Evolutionary conservation across 164 flowering plant genomes (phyloP), one percentile per base, ranked within the genome.

Genomic region (Liriodendron chinense): DNA sequence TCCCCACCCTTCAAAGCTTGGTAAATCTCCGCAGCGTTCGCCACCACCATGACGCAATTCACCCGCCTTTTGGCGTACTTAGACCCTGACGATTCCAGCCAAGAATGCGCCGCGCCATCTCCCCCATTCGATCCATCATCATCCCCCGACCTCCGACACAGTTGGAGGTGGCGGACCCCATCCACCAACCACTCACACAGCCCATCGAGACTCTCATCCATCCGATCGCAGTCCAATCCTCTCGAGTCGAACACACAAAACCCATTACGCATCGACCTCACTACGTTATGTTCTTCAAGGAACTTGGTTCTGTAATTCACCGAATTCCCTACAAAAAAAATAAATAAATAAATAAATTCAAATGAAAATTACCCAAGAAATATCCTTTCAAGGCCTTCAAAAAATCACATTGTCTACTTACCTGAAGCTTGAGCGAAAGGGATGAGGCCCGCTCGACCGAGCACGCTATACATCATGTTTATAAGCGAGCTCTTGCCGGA

Each of bases 271-370:
- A 71, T 47, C 43, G 94, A 91, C 69, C 98, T 85, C 81, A 89
- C n/a, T 5, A 91, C 93, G 53, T 93, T 91, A 83, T 91, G 96
- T 73, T 89, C 98, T 78, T 93, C 91, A 86, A 91, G 67, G 28
- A 72, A 81, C 88, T 83, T 78, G 0, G 89, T 90, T 1, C 87
- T 86, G 53, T 78, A 77, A 2, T 80, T 78, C 9, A 84, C 78
- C 47, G 84, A 76, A 21, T 72, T 78, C 74, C 80, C 89, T 86
- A 70, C 67, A 70, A 22, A 72, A 6, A 61, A 13, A 16, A 21
- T 6, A 62, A 26, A 71, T 21, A 25, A n/a, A n/a, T n/a, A n/a
- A n/a, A n/a, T n/a, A 43, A 23, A 59, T 48, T 13, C 65, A 57
- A 12, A 53, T 16, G 61, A 50, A 25, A 71, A 64, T 9, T 64